These are phyloP conservation scores for Immersiella caudata DNA, from an alignment of 495 filamentous ascomycete species.

Conservation along the genomic window DNA sequence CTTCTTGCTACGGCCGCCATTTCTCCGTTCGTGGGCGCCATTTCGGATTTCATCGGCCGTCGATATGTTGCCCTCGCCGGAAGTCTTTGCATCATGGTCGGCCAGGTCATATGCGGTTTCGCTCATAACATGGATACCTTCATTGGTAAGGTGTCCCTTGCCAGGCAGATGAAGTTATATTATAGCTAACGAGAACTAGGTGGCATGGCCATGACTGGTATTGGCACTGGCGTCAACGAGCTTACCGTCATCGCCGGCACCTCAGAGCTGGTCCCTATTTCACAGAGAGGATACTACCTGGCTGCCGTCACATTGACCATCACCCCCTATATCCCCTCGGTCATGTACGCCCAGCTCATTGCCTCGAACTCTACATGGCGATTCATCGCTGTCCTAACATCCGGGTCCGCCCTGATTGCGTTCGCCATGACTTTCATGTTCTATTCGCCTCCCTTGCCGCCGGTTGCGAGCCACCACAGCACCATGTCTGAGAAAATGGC, in stretches of 20 bases:
- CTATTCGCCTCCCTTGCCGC: slow-evolving; percentile 67
- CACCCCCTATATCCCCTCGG: slow-evolving; percentile 67
- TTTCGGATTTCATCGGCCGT: slow-evolving; percentile 71
- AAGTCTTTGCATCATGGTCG: slow-evolving; percentile 59
- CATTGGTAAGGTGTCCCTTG: slow-evolving; percentile 54
- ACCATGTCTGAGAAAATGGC: slow-evolving; percentile 52
- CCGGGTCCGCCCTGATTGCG: slow-evolving; percentile 63
- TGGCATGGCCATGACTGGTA: slow-evolving; percentile 26
- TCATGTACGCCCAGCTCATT: slow-evolving; percentile 72
- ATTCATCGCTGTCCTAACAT: slow-evolving; percentile 63
- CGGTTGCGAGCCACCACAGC: slow-evolving; percentile 44
- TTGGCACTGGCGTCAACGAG: slow-evolving; percentile 28
- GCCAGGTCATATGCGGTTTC: slow-evolving; percentile 67
- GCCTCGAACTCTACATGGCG: slow-evolving; percentile 62
- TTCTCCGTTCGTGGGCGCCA: slow-evolving; percentile 70
- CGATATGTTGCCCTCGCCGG: slow-evolving; percentile 68
- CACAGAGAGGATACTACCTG: slow-evolving; percentile 69
- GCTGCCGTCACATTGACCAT: slow-evolving; percentile 69
- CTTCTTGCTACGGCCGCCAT: slow-evolving; percentile 68
- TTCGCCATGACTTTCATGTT: slow-evolving; percentile 63
- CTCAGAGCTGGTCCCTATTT: slow-evolving; percentile 68
- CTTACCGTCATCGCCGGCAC: slow-evolving; percentile 52
- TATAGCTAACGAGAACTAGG: slow-evolving; percentile 26
- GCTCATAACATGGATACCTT: slow-evolving; percentile 69
- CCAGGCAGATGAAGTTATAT: background rate